phyloP scores from a whole-genome alignment of 805 yeast species.

The Candida peoriensis region DNA sequence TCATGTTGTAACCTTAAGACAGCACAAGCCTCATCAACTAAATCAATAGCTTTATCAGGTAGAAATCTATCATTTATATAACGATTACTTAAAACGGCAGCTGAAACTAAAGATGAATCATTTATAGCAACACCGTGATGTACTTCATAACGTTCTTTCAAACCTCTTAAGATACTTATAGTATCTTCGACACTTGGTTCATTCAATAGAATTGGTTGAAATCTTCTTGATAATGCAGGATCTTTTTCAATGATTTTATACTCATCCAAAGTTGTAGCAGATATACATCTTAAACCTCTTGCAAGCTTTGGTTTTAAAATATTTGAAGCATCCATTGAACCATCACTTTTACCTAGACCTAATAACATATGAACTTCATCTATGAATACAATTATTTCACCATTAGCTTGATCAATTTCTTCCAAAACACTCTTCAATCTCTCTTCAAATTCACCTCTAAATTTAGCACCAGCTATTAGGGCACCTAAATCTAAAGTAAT shows the following conservation, averaged over 20 bases:
- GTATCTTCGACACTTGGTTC: conserved; percentile 93
- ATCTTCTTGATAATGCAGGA: conserved; percentile 91
- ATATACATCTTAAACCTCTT: conserved; percentile 90
- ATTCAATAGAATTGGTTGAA: conserved; percentile 78
- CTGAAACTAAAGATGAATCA: conserved; percentile 89
- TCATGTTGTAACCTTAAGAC: conserved; percentile 92
- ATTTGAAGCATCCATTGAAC: conserved; percentile 93
- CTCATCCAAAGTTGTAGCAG: conserved; percentile 95
- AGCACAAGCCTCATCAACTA: conserved; percentile 96
- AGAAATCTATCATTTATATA: conserved; percentile 87
- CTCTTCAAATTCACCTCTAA: conserved; percentile 93
- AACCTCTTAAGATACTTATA: conserved; percentile 85
- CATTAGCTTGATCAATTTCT: conserved; percentile 76
- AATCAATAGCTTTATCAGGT: conserved; percentile 96
- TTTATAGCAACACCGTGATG: conserved; percentile 96
- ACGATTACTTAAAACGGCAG: conserved; percentile 84
- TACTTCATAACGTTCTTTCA: conserved; percentile 91
- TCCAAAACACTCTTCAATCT: conserved; percentile 74
- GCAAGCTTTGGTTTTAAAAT: conserved; percentile 90
- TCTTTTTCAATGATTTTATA: conserved; percentile 94
- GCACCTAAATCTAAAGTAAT: conserved; percentile 84
- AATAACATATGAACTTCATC: conserved; percentile 88
- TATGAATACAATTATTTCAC: conserved; percentile 73
- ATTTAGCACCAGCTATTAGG: conserved; percentile 91
- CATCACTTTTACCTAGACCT: conserved; percentile 92